Evolutionary conservation across 2,329 filamentous ascomycete genomes (phyloP), one percentile per base, ranked within the genome.

Genomic region (Aspergillus candidus): DNA sequence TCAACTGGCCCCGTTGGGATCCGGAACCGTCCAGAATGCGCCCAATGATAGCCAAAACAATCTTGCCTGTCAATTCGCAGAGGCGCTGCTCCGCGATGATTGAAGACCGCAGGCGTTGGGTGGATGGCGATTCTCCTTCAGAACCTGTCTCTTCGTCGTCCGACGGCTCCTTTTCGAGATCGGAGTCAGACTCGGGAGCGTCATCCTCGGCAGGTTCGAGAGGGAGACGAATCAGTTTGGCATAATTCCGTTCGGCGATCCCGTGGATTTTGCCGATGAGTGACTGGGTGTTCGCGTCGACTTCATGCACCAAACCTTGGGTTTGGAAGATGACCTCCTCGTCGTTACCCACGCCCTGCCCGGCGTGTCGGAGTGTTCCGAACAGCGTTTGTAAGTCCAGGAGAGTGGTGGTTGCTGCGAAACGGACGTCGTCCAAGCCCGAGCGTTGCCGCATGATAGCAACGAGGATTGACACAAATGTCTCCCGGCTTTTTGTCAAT

Each of bases 321-420:
- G 86, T 74, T 39, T 79, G 75, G 49, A 77, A 72, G 38, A 76
- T 67, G 17, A 72, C 63, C 38, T 75, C 67, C 38, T 70, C 63
- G 38, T 70, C 58, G 8, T 64, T 62, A n/a, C 65, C 64, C 13
- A 58, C 57, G 44, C 60, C 63, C 30, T 66, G 60, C 38, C 66
- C 66, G 39, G 70, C 60, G 35, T 78, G 73, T 41, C 83, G 78
- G 27, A 96, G 73, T 4, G 83, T 84, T 36, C 83, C 82, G 60
- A 95, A 91, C 8, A 89, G 75, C 15, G 84, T 83, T 65, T 90
- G 84, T 6, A 94, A 70, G 54, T 98, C 93, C 44, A 95, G 83
- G 6, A 94, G 73, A 37, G 80, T 82, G 39, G 87, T 83, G 0
- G 86, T 83, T 3, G 89, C 81, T 40, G 82, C 79, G 32, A 93